Percentiles rank a stretch among this genome's conserved stretches.
These are phyloP conservation scores for Ceratocystis variospora DNA, from an alignment of 2,329 filamentous ascomycete species.

Conservation along the genomic window DNA sequence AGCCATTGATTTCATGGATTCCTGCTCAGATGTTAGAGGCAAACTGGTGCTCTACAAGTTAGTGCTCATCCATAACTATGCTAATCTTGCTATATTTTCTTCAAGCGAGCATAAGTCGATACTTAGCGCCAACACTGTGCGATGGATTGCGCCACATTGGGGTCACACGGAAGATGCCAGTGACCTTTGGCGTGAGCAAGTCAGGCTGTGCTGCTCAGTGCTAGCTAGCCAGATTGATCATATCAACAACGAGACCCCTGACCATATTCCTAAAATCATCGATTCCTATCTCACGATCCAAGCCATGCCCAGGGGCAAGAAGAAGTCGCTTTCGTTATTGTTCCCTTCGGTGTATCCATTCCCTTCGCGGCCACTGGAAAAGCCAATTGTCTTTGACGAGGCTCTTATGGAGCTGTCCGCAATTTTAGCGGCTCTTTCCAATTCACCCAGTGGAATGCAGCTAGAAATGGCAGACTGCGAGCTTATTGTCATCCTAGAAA, in stretches of 20 bases:
- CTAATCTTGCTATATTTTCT: slow-evolving; percentile 66
- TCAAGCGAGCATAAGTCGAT: slow-evolving; percentile 60
- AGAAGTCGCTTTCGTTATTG: slow-evolving; percentile 64
- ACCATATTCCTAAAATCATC: slow-evolving; percentile 81
- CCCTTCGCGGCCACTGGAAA: slow-evolving; percentile 53
- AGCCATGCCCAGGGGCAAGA: slow-evolving; percentile 37
- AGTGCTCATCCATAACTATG: slow-evolving; percentile 83
- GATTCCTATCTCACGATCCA: slow-evolving; percentile 75
- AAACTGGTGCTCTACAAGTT: slow-evolving; percentile 88
- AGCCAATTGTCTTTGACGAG: slow-evolving; percentile 60
- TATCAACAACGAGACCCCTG: slow-evolving; percentile 66
- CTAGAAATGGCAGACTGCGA: slow-evolving; percentile 63
- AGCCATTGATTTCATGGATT: slow-evolving; percentile 85
- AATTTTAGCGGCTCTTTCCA: slow-evolving; percentile 69
- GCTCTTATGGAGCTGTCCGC: slow-evolving; percentile 78
- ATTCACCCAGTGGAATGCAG: slow-evolving; percentile 53
- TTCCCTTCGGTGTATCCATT: slow-evolving; percentile 90
- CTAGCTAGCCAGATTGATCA: slow-evolving; percentile 72
- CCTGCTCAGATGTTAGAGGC: slow-evolving; percentile 73
- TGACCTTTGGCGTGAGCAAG: slow-evolving; percentile 82
- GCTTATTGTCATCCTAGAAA: slow-evolving; percentile 59
- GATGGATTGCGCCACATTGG: slow-evolving; percentile 93
- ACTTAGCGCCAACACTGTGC: slow-evolving; percentile 65
- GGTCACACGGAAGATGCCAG: slow-evolving; percentile 58
- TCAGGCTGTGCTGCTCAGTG: slow-evolving; percentile 84